These are phyloP conservation scores for Rhodotorula sp. DNA, from an alignment of 1,284 basidiomycete genomes.

Conservation along the genomic window DNA sequence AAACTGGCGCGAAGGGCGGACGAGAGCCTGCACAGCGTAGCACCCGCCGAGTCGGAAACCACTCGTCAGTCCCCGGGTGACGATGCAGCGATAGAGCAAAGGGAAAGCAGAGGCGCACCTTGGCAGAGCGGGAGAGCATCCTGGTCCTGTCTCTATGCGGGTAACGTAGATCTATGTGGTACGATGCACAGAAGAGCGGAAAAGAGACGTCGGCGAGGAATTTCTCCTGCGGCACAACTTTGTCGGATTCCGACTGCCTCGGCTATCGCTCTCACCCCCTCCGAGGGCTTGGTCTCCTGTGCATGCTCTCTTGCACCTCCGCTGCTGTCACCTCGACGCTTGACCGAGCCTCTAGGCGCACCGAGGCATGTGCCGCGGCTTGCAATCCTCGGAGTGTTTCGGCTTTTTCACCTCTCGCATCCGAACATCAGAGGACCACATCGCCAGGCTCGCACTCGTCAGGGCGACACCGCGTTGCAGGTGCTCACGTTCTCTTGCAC, in stretches of 20 bases:
- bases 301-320: too few relatives aligned
- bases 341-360: background rate
- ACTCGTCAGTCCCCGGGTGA: background rate
- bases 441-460: too few relatives aligned
- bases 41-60: too few relatives aligned
- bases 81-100: background rate
- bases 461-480: too few relatives aligned
- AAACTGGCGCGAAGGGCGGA: conserved; percentile 18
- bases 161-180: too few relatives aligned
- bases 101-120: conserved; percentile 7
- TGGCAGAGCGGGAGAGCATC: conserved; percentile 31
- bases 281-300: too few relatives aligned
- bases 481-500: too few relatives aligned
- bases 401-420: background rate
- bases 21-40: conserved; percentile 8
- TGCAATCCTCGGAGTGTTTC: background rate
- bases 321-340: background rate
- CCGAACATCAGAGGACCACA: too few relatives aligned
- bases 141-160: background rate
- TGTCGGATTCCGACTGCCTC: too few relatives aligned
- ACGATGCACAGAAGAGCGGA: background rate
- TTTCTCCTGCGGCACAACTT: too few relatives aligned
- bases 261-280: too few relatives aligned
- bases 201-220: background rate
- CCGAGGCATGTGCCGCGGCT: background rate